These are phyloP conservation scores for Wallacemonas sp. DNA, from an alignment of 208 protist genomes.

Conservation along the genomic window DNA sequence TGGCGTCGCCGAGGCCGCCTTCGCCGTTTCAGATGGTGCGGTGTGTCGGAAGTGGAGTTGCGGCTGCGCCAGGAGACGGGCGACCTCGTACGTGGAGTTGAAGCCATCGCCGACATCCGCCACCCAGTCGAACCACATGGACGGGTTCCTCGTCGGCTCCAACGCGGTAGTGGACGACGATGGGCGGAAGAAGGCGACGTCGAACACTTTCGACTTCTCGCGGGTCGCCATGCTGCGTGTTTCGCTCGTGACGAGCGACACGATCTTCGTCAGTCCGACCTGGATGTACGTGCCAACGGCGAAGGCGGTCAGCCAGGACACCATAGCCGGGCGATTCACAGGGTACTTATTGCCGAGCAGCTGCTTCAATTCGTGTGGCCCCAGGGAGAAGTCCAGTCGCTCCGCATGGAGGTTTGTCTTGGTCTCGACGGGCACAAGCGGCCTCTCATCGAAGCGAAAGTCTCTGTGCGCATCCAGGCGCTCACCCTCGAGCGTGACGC, in stretches of 20 bases:
- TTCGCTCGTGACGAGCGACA: conserved; percentile 76
- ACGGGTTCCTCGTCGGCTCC: not conserved
- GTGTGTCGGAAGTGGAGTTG: not conserved
- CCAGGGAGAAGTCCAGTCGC: conserved; percentile 23
- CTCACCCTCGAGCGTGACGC: not conserved
- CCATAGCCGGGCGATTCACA: conserved; percentile 70
- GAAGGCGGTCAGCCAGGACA: conserved; percentile 84
- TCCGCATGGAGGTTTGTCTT: not conserved
- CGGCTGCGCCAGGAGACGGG: conserved; percentile 42
- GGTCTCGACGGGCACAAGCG: not conserved
- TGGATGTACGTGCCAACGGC: conserved; percentile 65
- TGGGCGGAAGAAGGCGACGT: conserved; percentile 57
- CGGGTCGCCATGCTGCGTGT: conserved; percentile 49
- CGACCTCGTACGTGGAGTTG: conserved; percentile 58
- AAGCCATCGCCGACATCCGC: conserved; percentile 61
- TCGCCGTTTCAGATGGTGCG: not conserved
- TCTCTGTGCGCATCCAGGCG: not conserved
- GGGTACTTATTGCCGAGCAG: conserved; percentile 42
- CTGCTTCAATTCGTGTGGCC: conserved; percentile 20
- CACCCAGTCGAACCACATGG: conserved; percentile 54
- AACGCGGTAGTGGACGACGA: not conserved
- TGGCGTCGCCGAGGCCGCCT: too few relatives aligned
- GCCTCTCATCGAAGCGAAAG: conserved; percentile 2
- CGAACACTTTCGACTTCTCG: conserved; percentile 59
- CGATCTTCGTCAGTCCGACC: conserved; percentile 31